Base-by-base conservation (phyloP, 805 yeast genomes). In the Schwanniomyces sp. region DNA sequence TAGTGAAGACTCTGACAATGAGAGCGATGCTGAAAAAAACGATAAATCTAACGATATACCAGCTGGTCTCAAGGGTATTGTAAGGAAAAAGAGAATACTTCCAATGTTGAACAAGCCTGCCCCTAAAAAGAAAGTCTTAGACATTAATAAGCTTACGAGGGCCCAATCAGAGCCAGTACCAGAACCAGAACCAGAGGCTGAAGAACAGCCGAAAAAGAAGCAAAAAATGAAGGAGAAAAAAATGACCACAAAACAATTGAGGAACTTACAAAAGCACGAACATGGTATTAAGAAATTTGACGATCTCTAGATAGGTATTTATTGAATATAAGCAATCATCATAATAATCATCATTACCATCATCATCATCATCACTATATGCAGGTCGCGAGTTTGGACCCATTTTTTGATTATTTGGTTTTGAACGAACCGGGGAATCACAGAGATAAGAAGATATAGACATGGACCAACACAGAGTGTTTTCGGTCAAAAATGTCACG, bases 211-310 rank as follows among this genome's bases (percentile, higher is more conserved):
- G 25, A 59, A 61, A 41, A 69, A 66, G 46, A 62, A 67, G 45
- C 72, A 72, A 52, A 66, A 67, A 48, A 56, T 57, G 32, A 66
- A 65, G 48, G 56, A 60, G 34, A 61, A 57, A 51, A 56, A 55
- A 53, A 48, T 74, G 44, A 58, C 73, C 4, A 64, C 76, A 12
- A 79, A 79, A 50, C 82, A 79, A 52, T 53, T 78, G 38, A 65
- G 69, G 40, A 80, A 79, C 45, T 51, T 70, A 48, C 82, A 76
- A 40, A 72, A 72, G 28, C 81, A 78, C 45, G 84, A 80, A 47
- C 88, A 83, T 52, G 89, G 89, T 0, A 84, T 85, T 44, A 70
- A 77, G 37, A 80, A 69, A 54, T 86, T 86, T 57, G 90, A 84
- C 7, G 91, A 76, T 48, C 64, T 84, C 44, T 83, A 60, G 48